Base-by-base conservation (phyloP, 2,329 filamentous ascomycete genomes). In the Verticillium klebahnii region DNA sequence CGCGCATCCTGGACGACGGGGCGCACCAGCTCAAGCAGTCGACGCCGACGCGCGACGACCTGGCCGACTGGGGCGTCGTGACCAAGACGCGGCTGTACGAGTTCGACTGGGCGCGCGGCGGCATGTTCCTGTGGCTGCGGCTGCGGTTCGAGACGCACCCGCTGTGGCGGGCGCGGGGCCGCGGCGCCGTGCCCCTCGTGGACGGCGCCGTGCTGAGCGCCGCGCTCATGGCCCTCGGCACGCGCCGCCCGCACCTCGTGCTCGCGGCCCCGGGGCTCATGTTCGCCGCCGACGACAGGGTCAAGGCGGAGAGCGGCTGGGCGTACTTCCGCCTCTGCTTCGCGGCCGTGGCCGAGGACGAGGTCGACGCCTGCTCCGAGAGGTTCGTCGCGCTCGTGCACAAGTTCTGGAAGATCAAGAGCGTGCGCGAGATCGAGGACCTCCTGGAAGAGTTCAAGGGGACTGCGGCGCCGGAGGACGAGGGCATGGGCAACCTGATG, bases 81-180 rank as follows among this genome's bases (percentile, higher is more conserved):
- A 87, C 88, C 69, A 93, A 90, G 76, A 89, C 85, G 1, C 82
- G 83, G 63, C 83, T 96, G 67, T 91, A 89, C 74, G 85, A 88
- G 56, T 97, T 96, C 71, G 76, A 84, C 67, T 92, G 90, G 82
- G 93, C 93, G 1, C 85, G 90, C 32, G 93, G 89, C 39, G 93
- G 93, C 71, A 97, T 97, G 93, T 97, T 97, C 74, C 76, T 96
- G 61, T 97, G 93, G 93, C 69, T 96, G 3, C 82, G 85, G 61
- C 76, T 95, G 64, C 82, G 87, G 71, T 89, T 93, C 68, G 84
- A 89, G 60, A 79, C 80, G 2, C 93, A 97, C 71, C 91, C 92
- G 14, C 81, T 96, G 15, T 88, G 80, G 72, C 69, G 73, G 59
- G 72, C 73, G 2, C 65, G 69, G 54, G 71, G 74, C 31, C 65